These are phyloP conservation scores for Agaricus blazei DNA, from an alignment of 768 basidiomycete species.

Conservation along the genomic window DNA sequence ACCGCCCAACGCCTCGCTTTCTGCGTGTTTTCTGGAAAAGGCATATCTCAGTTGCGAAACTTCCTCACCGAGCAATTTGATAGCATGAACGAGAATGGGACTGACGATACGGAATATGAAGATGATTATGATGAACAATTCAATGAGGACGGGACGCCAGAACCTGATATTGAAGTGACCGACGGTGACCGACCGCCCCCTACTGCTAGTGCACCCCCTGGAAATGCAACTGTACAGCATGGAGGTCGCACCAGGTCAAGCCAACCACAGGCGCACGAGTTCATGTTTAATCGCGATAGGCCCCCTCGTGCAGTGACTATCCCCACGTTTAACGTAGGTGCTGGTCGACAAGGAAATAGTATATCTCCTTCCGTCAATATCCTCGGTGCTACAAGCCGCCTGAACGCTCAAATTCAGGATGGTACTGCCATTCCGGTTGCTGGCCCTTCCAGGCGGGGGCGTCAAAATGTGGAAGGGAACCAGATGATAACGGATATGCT, in stretches of 20 bases:
- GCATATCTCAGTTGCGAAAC: slow-evolving; percentile 75
- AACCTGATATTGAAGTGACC: slow-evolving; percentile 31
- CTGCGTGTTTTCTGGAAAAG: slow-evolving; percentile 94
- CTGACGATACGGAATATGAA: slow-evolving; percentile 64
- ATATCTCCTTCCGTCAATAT: slow-evolving; percentile 26
- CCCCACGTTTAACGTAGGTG: slow-evolving; percentile 19
- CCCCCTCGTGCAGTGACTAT: slow-evolving; percentile 21
- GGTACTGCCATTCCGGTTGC: slow-evolving; percentile 21
- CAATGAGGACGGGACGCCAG: slow-evolving; percentile 42
- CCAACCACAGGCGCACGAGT: slow-evolving; percentile 26
- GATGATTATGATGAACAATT: slow-evolving; percentile 50
- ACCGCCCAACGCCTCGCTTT: slow-evolving; percentile 84
- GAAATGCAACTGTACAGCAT: slow-evolving; percentile 13
- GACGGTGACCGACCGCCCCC: slow-evolving; percentile 25
- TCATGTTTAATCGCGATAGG: slow-evolving; percentile 30
- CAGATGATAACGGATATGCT: slow-evolving; percentile 39
- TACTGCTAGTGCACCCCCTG: slow-evolving; percentile 14
- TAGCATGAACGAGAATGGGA: slow-evolving; percentile 68
- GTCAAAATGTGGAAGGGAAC: slow-evolving; percentile 28
- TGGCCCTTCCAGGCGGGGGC: slow-evolving; percentile 33
- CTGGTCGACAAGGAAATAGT: slow-evolving; percentile 11
- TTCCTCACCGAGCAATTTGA: slow-evolving; percentile 76
- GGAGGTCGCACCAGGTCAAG: slow-evolving; percentile 6
- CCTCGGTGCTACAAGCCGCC: slow-evolving; percentile 26
- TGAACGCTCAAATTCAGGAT: slow-evolving; percentile 31